These are phyloP conservation scores for Pestalotiopsis sp. DNA, from an alignment of 2,329 filamentous ascomycete genomes.

Conservation along the genomic window DNA sequence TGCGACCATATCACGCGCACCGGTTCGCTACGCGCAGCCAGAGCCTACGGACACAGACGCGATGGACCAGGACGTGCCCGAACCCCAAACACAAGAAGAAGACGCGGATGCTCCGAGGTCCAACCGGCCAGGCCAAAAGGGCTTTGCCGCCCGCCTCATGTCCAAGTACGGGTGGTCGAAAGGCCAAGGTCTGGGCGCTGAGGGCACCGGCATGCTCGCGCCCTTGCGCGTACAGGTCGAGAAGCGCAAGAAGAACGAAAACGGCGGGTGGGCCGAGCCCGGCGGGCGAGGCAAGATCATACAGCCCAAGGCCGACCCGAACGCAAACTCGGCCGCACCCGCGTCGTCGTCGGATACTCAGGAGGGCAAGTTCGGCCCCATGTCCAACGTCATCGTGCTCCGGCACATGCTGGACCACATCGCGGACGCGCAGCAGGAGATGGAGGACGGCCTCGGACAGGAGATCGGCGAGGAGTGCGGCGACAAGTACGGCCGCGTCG, in stretches of 20 bases:
- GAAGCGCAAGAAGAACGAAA: slow-evolving; percentile 79
- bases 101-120: slow-evolving; percentile 48
- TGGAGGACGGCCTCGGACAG: slow-evolving; percentile 76
- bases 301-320: slow-evolving; percentile 53
- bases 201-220: slow-evolving; percentile 79
- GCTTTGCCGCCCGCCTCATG: slow-evolving; percentile 87
- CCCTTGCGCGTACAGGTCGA: slow-evolving; percentile 83
- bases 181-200: slow-evolving; percentile 82
- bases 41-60: slow-evolving; percentile 37
- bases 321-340: slow-evolving; percentile 14
- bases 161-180: slow-evolving; percentile 92
- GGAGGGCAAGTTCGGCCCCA: slow-evolving; percentile 63
- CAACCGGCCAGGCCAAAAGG: slow-evolving; percentile 74
- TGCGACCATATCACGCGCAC: slow-evolving; percentile 74
- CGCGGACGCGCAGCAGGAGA: slow-evolving; percentile 72
- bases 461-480: slow-evolving; percentile 95
- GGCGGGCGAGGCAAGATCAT: slow-evolving; percentile 76
- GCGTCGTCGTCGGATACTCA: slow-evolving; percentile 16
- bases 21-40: slow-evolving; percentile 68
- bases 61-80: slow-evolving; percentile 35
- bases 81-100: slow-evolving; percentile 17
- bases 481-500: slow-evolving; percentile 83
- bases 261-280: slow-evolving; percentile 73
- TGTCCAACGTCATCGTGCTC: slow-evolving; percentile 82
- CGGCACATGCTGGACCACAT: slow-evolving; percentile 85